Conservation (phyloP, 345 rosid genomes). For the Hibiscus trionum region DNA sequence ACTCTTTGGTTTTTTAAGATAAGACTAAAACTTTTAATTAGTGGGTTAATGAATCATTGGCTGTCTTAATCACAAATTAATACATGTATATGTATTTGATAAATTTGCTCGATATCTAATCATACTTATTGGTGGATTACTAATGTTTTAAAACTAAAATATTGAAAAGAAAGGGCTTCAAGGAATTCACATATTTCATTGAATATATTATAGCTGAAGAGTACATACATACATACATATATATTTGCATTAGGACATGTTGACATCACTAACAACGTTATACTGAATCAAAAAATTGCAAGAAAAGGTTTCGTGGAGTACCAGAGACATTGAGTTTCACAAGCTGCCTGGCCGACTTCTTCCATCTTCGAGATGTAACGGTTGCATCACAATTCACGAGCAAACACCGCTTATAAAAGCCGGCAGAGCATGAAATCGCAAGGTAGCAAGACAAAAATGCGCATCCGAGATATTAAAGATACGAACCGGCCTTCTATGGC, state of each 20-base stretch:
- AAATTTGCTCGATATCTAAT: too few species aligned
- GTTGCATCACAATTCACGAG: not conserved
- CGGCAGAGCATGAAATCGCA: not conserved
- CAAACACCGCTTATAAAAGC: not conserved
- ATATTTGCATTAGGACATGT: not conserved
- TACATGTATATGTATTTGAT: too few species aligned
- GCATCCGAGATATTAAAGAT: not conserved
- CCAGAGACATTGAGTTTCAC: not conserved
- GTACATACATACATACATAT: not conserved
- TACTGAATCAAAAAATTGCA: slow-evolving; percentile 1
- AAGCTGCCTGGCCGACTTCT: not conserved
- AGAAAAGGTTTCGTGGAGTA: not conserved
- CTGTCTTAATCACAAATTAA: too few species aligned
- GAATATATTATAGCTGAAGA: slow-evolving; percentile 9
- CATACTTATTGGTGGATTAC: too few species aligned
- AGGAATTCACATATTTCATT: slow-evolving; percentile 14
- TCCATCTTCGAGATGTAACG: slow-evolving; percentile 1
- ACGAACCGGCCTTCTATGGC: not conserved
- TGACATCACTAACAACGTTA: slow-evolving; percentile 10
- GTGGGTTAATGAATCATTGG: too few species aligned
- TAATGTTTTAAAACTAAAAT: too few species aligned
- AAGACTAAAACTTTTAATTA: too few species aligned
- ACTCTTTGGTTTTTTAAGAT: too few species aligned
- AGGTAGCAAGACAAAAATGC: slow-evolving; percentile 21
- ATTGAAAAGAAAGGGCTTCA: not conserved